Conservation (phyloP, 192 early-diverging fungal genomes). For the Helicostylum pulchrum region DNA sequence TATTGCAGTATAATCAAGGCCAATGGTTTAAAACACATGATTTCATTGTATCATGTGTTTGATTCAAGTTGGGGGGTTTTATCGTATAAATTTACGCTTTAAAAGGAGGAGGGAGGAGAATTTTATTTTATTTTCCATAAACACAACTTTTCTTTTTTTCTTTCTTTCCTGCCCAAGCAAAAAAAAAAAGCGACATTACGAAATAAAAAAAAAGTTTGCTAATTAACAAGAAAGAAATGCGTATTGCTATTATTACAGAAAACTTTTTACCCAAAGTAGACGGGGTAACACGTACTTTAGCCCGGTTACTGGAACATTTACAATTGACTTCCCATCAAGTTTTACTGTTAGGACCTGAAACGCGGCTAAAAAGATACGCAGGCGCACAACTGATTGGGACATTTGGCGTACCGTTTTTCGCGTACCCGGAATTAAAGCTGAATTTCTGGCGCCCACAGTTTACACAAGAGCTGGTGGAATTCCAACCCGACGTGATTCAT, state of each 20-base stretch:
- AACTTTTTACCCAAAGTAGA: slow-evolving; percentile 38
- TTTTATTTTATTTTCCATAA: no score
- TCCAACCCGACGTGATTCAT: slow-evolving; percentile 34
- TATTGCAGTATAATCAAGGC: no score
- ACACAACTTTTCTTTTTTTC: not conserved
- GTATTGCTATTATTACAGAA: slow-evolving; percentile 34
- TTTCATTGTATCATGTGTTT: no score
- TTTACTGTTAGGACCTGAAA: slow-evolving; percentile 32
- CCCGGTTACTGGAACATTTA: slow-evolving; percentile 29
- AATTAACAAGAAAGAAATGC: slow-evolving; percentile 18
- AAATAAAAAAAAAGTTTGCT: no score
- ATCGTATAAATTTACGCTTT: no score
- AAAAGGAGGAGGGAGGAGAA: no score
- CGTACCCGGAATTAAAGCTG: slow-evolving; percentile 34
- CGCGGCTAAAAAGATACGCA: slow-evolving; percentile 24
- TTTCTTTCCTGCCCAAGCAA: not conserved
- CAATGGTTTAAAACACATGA: no score
- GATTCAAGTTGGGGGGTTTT: no score
- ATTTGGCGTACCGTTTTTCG: slow-evolving; percentile 26
- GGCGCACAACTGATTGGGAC: slow-evolving; percentile 33
- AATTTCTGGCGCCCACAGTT: slow-evolving; percentile 34
- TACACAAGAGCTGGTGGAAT: slow-evolving; percentile 20
- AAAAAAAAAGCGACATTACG: not conserved
- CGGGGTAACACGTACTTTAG: slow-evolving; percentile 34
- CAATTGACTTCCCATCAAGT: slow-evolving; percentile 28